Evolutionary conservation across 768 basidiomycete genomes (phyloP), one percentile per base, ranked within the genome.

Genomic region (Tulasnella sp.): DNA sequence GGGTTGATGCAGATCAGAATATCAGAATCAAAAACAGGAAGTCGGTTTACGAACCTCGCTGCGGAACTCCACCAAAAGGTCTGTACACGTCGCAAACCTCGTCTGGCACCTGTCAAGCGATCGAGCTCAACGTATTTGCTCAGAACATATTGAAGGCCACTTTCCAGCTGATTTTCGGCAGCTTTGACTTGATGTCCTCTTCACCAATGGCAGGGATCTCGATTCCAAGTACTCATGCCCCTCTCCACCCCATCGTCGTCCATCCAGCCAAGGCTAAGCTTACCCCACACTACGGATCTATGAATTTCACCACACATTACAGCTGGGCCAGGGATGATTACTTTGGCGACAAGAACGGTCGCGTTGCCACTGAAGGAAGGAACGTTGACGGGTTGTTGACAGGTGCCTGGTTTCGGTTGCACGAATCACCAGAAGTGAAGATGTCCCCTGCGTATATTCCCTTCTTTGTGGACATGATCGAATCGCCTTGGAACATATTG

Each of bases 11-110:
- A 51, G 44, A 44, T 74, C 9, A 35, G 11, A 20, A 44, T 74
- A 20, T 39, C 35, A 74, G 44, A 35, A 20, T 11, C 51, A n/a
- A 44, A 35, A 29, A 44, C n/a, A 10, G 73, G 73, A 3, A 44
- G 20, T 26, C 73, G 44, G 73, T 74, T 46, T 51, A 51, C 39
- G 35, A 74, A 74, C 44, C 73, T 74, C 44, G 44, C 35, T 44
- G 51, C 44, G 16, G 51, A 35, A 26, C 32, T 74, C 20, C 13
- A 46, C 18, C 73, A 74, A 23, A 74, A 74, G 73, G 73, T 74
- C 26, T 3, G 42, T 42, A 46, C n/a, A n/a, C 29, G 7, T 10
- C 9, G n/a, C 5, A n/a, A 18, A 9, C 18, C 35, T 35, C 29
- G 37, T 18, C 16, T 3, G 15, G 37, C 16, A 29, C 11, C 18